These are phyloP conservation scores for Drechslerella stenobrocha DNA, from an alignment of 2,329 filamentous ascomycete species.

Conservation along the genomic window DNA sequence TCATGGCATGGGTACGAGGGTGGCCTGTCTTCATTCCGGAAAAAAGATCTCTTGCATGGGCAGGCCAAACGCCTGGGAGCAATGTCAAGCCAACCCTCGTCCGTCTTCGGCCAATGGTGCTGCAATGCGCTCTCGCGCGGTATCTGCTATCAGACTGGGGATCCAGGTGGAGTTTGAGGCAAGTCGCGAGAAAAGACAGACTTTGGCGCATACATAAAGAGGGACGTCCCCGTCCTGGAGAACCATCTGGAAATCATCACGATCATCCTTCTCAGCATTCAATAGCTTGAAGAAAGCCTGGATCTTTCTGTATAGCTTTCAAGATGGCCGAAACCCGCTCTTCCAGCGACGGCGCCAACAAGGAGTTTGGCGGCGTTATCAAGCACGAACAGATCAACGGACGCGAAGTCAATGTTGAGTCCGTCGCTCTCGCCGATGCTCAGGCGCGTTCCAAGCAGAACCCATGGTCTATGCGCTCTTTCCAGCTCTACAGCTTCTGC, in stretches of 20 bases:
- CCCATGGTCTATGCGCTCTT: slow-evolving; percentile 57
- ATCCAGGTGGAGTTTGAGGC: slow-evolving; percentile 34
- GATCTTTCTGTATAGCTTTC: slow-evolving; percentile 33
- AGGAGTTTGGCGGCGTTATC: slow-evolving; percentile 45
- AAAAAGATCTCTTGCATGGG: slow-evolving; percentile 34
- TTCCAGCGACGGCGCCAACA: slow-evolving; percentile 41
- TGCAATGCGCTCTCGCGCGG: slow-evolving; percentile 13
- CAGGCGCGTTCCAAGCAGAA: slow-evolving; percentile 51
- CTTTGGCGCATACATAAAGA: slow-evolving; percentile 41
- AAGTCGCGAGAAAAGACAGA: slow-evolving; percentile 12
- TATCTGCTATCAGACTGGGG: slow-evolving; percentile 17
- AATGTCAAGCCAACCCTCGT: too few species aligned
- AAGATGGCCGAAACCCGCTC: slow-evolving; percentile 42
- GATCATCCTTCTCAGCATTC: slow-evolving; percentile 35
- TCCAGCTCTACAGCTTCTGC: slow-evolving; percentile 59
- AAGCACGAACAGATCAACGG: slow-evolving; percentile 46
- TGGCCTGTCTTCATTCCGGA: slow-evolving; percentile 20
- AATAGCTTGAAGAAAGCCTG: slow-evolving; percentile 43
- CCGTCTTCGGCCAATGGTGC: too few species aligned
- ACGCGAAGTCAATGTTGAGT: slow-evolving; percentile 37
- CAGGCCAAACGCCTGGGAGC: too few species aligned
- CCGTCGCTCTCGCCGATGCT: slow-evolving; percentile 45
- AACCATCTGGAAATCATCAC: slow-evolving; percentile 38
- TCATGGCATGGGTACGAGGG: slow-evolving; percentile 13
- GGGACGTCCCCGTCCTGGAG: slow-evolving; percentile 22